Evolutionary conservation across 2,329 filamentous ascomycete species (phyloP), one percentile per base, ranked within the genome.

Genomic region (Diaporthe sp.): DNA sequence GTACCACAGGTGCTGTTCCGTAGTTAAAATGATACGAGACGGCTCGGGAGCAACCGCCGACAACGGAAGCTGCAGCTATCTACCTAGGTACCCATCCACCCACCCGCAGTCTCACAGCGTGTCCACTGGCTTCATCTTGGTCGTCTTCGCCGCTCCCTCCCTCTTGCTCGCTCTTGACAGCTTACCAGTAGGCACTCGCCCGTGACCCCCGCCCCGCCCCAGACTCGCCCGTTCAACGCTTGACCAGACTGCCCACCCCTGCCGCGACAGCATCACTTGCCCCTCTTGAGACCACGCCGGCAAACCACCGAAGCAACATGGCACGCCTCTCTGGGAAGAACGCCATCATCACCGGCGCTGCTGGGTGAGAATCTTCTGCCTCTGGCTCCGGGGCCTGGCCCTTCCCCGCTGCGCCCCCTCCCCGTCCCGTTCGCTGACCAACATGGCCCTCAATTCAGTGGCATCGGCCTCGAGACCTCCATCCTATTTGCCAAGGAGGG

Each of bases 401-500:
- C 27, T 42, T 19, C 12, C 7, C 39, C 27, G 27, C 27, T 44
- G 37, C 27, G 27, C 42, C 44, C 12, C n/a, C 44, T 27, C 10
- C 61, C 4, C 8, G 19, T 19, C 44, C 37, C 8, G 15, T 13
- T 19, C 30, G 63, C 63, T 68, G 63, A 53, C 63, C 6, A 25
- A 50, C 51, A 10, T 7, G 39, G 10, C 51, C 50, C 27, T 47
- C 22, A 19, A 19, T 13, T 30, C 80, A 96, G 96, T 81, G 96
- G 96, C 81, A 98, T 98, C 81, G 96, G 96, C 78, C 93, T 98
- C 65, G 95, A 98, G 86, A 98, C 96, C 2, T 91, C 90, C 72
- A 96, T 98, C 78, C 93, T 98, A 74, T 97, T 98, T 81, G 93
- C 92, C 75, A 93, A 93, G 77, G 96, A 98, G 86, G 96, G 95